Percentiles rank a stretch among this genome's conserved stretches.
phyloP scores from a whole-genome alignment of 139 green algal genomes.

The Zygnema circumcarinatum region DNA sequence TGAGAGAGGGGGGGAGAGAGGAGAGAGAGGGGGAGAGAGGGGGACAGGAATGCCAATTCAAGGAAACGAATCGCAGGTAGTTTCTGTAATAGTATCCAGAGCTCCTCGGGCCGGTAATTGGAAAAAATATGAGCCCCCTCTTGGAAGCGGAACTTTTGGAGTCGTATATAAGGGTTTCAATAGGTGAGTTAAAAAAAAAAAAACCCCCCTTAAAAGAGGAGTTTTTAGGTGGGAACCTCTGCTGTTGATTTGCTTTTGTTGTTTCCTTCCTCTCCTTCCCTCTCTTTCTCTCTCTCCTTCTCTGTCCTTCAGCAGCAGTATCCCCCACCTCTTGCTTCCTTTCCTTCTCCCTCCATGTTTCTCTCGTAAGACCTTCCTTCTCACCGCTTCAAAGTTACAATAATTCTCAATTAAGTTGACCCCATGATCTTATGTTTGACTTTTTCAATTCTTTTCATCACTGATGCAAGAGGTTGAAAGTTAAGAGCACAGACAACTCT shows the following conservation, averaged over 20 bases:
- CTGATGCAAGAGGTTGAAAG: no score
- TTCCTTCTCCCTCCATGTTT: no score
- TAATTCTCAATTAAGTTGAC: no score
- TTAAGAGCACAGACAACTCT: no score
- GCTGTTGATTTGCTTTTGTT: background rate
- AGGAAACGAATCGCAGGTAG: no score
- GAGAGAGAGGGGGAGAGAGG: no score
- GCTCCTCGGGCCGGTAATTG: background rate
- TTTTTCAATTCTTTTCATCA: no score
- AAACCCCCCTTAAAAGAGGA: background rate
- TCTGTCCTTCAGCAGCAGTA: background rate
- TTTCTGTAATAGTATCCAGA: background rate
- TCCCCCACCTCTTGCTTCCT: no score
- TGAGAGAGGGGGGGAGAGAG: background rate
- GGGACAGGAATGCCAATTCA: no score
- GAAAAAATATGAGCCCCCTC: background rate
- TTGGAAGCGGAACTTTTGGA: conserved; percentile 24
- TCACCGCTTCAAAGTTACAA: no score
- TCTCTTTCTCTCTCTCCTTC: background rate
- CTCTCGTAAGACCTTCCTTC: no score
- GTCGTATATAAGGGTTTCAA: conserved; percentile 10
- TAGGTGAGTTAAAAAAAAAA: background rate
- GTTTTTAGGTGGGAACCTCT: background rate
- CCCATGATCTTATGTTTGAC: no score
- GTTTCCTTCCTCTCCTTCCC: background rate